These are phyloP conservation scores for Sporothrix globosa DNA, from an alignment of 2,329 filamentous ascomycete genomes.

Conservation along the genomic window DNA sequence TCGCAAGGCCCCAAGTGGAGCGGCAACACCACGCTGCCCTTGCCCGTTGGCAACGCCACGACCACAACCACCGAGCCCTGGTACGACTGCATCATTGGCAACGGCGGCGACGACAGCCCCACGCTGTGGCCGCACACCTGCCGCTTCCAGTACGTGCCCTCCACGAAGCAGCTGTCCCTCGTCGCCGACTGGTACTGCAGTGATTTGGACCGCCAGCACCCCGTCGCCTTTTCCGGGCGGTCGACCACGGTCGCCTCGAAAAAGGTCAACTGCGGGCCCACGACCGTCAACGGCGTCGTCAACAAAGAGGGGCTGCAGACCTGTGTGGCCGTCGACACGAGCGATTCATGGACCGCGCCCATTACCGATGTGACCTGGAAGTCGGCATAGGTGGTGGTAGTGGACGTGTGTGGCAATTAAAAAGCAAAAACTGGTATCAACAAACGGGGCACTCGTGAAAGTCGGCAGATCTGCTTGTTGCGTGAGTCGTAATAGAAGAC, in stretches of 20 bases:
- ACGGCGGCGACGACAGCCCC: slow-evolving; percentile 23
- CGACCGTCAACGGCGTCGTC: slow-evolving; percentile 6
- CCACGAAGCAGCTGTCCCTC: not conserved
- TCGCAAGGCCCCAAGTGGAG: slow-evolving; percentile 2
- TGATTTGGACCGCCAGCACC: not conserved
- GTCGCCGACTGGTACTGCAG: slow-evolving; percentile 19
- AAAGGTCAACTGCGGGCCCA: not conserved
- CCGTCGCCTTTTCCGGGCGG: slow-evolving; percentile 10
- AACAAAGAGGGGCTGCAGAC: slow-evolving; percentile 10
- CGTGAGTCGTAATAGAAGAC: too few relatives aligned
- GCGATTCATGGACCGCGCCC: not conserved
- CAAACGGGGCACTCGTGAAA: too few relatives aligned
- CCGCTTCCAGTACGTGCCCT: slow-evolving; percentile 20
- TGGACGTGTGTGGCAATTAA: not conserved
- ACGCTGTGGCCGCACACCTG: slow-evolving; percentile 13
- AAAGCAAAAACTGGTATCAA: too few relatives aligned
- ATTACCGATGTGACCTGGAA: slow-evolving; percentile 1
- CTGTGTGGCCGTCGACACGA: not conserved
- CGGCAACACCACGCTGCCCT: slow-evolving; percentile 14
- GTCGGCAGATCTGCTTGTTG: too few relatives aligned
- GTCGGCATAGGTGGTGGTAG: not conserved
- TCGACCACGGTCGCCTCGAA: not conserved
- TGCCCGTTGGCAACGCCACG: not conserved
- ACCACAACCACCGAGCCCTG: not conserved
- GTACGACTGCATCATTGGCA: slow-evolving; percentile 20